phyloP scores from a whole-genome alignment of 768 basidiomycete genomes.

The Boletus subcaerulescens region DNA sequence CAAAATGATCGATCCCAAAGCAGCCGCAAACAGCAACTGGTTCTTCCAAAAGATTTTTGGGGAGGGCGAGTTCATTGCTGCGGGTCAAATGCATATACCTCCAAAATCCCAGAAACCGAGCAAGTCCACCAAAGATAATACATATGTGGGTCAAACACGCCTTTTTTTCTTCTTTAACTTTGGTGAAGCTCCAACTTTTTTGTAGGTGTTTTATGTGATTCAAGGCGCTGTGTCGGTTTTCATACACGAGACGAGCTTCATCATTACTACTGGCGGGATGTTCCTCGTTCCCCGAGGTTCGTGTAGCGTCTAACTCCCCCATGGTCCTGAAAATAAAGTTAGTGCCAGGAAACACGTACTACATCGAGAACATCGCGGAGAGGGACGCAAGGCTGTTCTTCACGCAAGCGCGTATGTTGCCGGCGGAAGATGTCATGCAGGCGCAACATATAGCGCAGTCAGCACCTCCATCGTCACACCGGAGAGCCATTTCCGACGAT shows the following conservation, averaged over 20 bases:
- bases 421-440: slow-evolving; percentile 27
- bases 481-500: slow-evolving; percentile 27
- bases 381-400: slow-evolving; percentile 86
- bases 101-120: slow-evolving; percentile 76
- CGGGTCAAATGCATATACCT: slow-evolving; percentile 83
- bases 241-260: slow-evolving; percentile 74
- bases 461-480: slow-evolving; percentile 28
- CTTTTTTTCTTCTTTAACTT: not conserved
- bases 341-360: slow-evolving; percentile 78
- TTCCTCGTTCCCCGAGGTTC: slow-evolving; percentile 89
- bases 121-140: slow-evolving; percentile 91
- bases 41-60: slow-evolving; percentile 89
- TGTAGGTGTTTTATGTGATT: slow-evolving; percentile 73
- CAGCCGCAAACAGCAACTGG: slow-evolving; percentile 67
- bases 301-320: slow-evolving; percentile 11
- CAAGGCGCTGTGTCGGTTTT: slow-evolving; percentile 87
- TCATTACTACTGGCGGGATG: slow-evolving; percentile 79
- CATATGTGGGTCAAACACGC: slow-evolving; percentile 60
- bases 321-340: not conserved
- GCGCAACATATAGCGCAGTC: slow-evolving; percentile 28
- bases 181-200: not conserved
- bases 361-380: slow-evolving; percentile 82
- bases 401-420: slow-evolving; percentile 72
- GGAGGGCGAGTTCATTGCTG: slow-evolving; percentile 88
- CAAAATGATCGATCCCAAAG: slow-evolving; percentile 59